Conservation (phyloP, 345 rosid species). For the Citrus australasica region DNA sequence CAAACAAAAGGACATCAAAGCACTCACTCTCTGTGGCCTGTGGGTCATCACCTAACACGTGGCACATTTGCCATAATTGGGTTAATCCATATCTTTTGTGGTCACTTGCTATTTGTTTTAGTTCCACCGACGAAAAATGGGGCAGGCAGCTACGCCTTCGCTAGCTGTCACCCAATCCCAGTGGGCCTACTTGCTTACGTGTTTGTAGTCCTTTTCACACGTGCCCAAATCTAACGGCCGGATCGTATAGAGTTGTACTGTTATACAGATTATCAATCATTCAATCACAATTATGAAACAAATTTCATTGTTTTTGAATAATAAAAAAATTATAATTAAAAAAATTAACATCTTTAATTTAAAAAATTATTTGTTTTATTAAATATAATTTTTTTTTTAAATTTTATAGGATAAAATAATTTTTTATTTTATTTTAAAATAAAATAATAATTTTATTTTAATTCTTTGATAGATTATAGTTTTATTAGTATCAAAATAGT, state of each 20-base stretch:
- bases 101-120: neutral
- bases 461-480: too few relatives aligned
- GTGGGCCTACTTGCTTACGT: neutral
- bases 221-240: neutral
- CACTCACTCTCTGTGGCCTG: neutral
- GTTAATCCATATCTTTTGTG: neutral
- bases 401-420: too few relatives aligned
- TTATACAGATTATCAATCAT: too few relatives aligned
- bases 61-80: neutral
- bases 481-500: too few relatives aligned
- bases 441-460: too few relatives aligned
- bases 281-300: too few relatives aligned
- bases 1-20: neutral
- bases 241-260: neutral
- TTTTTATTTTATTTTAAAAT: too few relatives aligned
- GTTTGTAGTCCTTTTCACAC: neutral
- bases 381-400: too few relatives aligned
- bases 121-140: neutral
- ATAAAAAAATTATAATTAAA: too few relatives aligned
- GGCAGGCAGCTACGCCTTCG: neutral
- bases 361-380: too few relatives aligned
- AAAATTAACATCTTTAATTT: too few relatives aligned
- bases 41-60: neutral
- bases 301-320: too few relatives aligned
- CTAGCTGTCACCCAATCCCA: neutral